Percentiles rank a stretch among this genome's conserved stretches.
Evolutionary conservation across 2,329 filamentous ascomycete species (phyloP).

Genomic region (Colletotrichum sp.): DNA sequence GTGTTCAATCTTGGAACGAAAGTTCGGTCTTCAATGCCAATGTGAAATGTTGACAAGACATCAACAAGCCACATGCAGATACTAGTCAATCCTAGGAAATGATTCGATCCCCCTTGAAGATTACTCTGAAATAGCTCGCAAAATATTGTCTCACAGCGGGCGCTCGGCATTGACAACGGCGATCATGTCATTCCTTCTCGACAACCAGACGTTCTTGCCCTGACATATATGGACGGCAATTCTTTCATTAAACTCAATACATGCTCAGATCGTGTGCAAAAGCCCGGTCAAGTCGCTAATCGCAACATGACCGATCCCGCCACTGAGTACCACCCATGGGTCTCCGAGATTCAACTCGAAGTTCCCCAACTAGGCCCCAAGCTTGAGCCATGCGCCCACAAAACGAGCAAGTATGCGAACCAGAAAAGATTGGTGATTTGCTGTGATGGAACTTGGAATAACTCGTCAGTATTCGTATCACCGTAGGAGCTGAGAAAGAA

Average conservation of each 20-base stretch:
- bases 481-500: neutral
- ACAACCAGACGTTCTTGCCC: neutral
- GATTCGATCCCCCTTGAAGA: neutral
- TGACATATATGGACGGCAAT: neutral
- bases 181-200: neutral
- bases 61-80: neutral
- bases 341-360: neutral
- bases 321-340: neutral
- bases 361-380: neutral
- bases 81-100: neutral
- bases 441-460: conserved; percentile 42
- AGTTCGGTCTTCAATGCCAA: rapidly evolving
- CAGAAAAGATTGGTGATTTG: conserved; percentile 34
- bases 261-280: neutral
- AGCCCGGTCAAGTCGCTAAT: rapidly evolving
- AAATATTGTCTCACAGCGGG: neutral
- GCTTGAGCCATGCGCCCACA: conserved; percentile 10
- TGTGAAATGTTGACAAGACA: neutral
- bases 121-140: neutral
- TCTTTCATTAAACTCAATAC: rapidly evolving
- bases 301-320: neutral
- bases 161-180: neutral
- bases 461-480: conserved; percentile 13
- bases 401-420: neutral
- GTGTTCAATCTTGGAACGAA: neutral